Percentiles rank a stretch among this genome's conserved stretches.
Conservation (phyloP, 495 filamentous ascomycete species). For the Viridothelium virens region DNA sequence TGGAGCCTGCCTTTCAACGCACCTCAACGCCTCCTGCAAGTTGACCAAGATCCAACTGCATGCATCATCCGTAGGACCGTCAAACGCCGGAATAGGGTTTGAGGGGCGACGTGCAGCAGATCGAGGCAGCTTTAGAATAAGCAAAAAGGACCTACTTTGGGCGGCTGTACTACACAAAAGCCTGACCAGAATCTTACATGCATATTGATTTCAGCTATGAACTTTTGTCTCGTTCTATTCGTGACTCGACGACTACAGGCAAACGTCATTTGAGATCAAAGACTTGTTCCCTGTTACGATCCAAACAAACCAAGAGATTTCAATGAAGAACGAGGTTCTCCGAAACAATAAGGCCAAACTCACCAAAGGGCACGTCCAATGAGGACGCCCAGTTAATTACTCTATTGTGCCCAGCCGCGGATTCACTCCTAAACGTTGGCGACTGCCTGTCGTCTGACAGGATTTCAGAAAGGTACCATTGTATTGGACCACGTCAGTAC, state of each 20-base stretch:
- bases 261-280: not conserved
- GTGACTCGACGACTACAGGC: not conserved
- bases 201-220: not conserved
- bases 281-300: not conserved
- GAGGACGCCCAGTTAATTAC: not conserved
- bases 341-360: not conserved
- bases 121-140: not conserved
- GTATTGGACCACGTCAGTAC: constrained; percentile 4
- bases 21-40: not conserved
- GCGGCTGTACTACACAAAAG: not conserved
- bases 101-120: no score
- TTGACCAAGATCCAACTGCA: not conserved
- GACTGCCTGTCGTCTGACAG: not conserved
- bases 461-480: not conserved
- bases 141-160: not conserved
- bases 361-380: not conserved
- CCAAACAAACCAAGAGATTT: not conserved
- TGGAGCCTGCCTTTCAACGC: not conserved
- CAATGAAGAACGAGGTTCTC: not conserved
- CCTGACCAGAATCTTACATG: not conserved
- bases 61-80: no score
- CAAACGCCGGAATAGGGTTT: no score
- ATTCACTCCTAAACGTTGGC: not conserved
- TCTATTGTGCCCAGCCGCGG: not conserved
- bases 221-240: not conserved